Evolutionary conservation across 805 yeast species (phyloP), one percentile per base, ranked within the genome.

Genomic region (Sungouiozyma intestinalis): DNA sequence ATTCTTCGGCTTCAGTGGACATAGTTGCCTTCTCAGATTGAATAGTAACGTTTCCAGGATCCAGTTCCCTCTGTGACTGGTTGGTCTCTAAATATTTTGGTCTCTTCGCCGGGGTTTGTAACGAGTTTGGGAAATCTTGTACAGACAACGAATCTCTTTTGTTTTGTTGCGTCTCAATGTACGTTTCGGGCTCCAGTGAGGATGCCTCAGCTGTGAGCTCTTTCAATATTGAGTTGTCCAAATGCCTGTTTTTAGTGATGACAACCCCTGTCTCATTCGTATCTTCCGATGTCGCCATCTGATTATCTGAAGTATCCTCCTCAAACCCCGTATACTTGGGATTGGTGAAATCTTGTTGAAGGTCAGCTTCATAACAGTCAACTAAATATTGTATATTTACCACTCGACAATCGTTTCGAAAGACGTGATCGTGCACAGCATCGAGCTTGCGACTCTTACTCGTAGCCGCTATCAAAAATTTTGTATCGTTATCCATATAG

Each of bases 391-490:
- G 29, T 24, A 24, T 11, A 53, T 82, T 86, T 1, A 85, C 80
- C 3, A 81, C 66, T 19, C 69, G 69, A 29, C 60, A 53, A 3
- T 41, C 38, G 9, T 48, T 49, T 6, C 29, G 29, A 11, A 24
- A 24, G 9, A 24, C 6, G 6, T 24, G 6, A 24, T 24, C 29
- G 11, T 11, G 38, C 20, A 90, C 94, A n/a, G 86, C 85, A 11
- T 71, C 73, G 53, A 74, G 85, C 62, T 90, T 90, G 43, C 71
- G 74, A 3, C 97, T 97, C 13, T 58, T 58, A 0, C 81, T 71
- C 29, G 68, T 71, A 0, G 87, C 81, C 2, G 84, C 76, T 6
- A 90, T 70, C 32, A 90, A 66, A 54, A 77, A 81, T 6, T 92
- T 79, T 50, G 84, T 84, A 8, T 71, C 69, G 40, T 69, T 70